phyloP scores from a whole-genome alignment of 2,329 filamentous ascomycete species.

The Colletotrichum sp. region DNA sequence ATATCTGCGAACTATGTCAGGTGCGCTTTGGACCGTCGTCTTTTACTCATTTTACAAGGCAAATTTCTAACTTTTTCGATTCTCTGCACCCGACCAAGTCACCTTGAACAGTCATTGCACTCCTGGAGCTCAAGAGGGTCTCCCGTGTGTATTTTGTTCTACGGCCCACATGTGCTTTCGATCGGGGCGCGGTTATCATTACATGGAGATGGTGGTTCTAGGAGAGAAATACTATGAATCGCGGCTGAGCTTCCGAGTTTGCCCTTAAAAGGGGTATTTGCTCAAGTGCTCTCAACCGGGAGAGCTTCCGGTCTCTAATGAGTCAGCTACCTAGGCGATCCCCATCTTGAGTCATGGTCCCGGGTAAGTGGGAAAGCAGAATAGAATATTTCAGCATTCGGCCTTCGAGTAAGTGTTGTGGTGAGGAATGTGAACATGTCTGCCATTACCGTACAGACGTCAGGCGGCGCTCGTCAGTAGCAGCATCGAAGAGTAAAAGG shows the following conservation, averaged over 20 bases:
- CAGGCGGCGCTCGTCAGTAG: background rate
- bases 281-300: background rate
- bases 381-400: background rate
- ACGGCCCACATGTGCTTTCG: background rate
- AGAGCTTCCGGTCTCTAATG: background rate
- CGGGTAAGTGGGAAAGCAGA: background rate
- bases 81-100: background rate
- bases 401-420: background rate
- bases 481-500: background rate
- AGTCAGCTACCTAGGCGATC: background rate
- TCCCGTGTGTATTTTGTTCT: background rate
- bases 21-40: background rate
- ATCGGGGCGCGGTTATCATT: background rate
- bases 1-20: background rate
- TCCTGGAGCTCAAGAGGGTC: background rate
- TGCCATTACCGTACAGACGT: background rate
- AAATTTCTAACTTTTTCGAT: fast-evolving
- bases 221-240: background rate
- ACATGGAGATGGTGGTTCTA: background rate
- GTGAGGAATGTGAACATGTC: background rate
- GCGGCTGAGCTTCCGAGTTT: background rate
- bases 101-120: background rate
- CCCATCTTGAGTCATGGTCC: background rate
- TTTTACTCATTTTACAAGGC: background rate
- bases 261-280: background rate